phyloP scores from a whole-genome alignment of 23 red algal species.

The Agarophyton chilense region DNA sequence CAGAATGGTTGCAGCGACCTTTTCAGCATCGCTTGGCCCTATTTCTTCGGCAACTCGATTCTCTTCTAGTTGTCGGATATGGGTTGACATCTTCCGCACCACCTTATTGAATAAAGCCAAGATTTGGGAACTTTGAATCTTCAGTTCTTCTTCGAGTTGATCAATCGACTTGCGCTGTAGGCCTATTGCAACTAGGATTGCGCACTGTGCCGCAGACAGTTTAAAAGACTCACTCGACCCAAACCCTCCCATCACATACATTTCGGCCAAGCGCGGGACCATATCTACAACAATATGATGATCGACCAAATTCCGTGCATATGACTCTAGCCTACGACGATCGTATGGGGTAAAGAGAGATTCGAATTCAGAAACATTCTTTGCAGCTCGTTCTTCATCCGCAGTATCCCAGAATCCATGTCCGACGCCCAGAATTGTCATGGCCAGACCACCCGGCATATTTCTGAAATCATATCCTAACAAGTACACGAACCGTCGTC shows the following conservation, averaged over 20 bases:
- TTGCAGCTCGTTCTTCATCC: background rate
- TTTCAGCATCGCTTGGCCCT: conserved; percentile 5
- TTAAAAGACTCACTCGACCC: conserved; percentile 10
- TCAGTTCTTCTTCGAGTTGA: conserved; percentile 67
- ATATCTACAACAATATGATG: conserved; percentile 95
- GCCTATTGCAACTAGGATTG: conserved; percentile 86
- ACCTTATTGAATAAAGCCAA: conserved; percentile 96
- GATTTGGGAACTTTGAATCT: conserved; percentile 73
- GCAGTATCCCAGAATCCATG: background rate
- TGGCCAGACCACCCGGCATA: conserved; percentile 62
- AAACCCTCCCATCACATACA: conserved; percentile 74
- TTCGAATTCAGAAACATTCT: conserved; percentile 49
- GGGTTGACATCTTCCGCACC: conserved; percentile 77
- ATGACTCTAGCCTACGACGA: conserved; percentile 77
- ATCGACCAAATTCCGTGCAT: conserved; percentile 83
- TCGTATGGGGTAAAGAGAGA: conserved; percentile 76
- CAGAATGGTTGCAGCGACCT: background rate
- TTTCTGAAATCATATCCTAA: conserved; percentile 73
- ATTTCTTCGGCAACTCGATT: conserved; percentile 33
- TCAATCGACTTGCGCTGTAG: conserved; percentile 84
- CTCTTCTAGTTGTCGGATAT: conserved; percentile 64
- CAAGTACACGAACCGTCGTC: conserved; percentile 80
- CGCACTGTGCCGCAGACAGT: conserved; percentile 86
- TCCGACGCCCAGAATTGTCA: conserved; percentile 52
- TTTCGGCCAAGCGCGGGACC: conserved; percentile 71